phyloP scores from a whole-genome alignment of 306 rosid genomes.

The Comarum palustre region DNA sequence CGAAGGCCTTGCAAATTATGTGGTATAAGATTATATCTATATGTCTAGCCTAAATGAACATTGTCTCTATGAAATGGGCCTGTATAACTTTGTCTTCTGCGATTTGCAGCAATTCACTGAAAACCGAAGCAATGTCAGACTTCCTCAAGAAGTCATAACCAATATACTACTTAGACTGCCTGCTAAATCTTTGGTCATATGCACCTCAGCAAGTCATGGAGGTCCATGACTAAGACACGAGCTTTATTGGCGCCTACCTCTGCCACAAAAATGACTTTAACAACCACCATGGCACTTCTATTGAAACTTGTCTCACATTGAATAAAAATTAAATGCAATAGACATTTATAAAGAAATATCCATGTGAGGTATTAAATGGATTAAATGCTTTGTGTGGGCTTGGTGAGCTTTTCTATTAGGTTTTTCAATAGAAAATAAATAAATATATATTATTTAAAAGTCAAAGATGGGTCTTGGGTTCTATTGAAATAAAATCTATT shows the following conservation, averaged over 20 bases:
- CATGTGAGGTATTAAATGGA: too few relatives aligned
- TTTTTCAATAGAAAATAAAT: too few relatives aligned
- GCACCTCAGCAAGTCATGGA: slow-evolving; percentile 6
- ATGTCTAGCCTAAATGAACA: neutral
- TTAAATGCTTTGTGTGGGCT: too few relatives aligned
- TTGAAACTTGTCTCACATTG: too few relatives aligned
- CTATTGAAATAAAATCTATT: too few relatives aligned
- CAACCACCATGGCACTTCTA: neutral
- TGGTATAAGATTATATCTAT: neutral
- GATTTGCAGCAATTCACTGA: neutral
- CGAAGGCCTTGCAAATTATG: neutral
- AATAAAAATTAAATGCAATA: too few relatives aligned
- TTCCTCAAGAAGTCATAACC: neutral
- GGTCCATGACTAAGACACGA: neutral
- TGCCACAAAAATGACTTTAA: neutral
- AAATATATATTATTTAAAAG: too few relatives aligned
- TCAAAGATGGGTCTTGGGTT: too few relatives aligned
- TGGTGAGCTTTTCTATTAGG: too few relatives aligned
- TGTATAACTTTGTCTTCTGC: neutral
- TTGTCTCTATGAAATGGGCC: neutral
- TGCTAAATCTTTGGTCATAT: neutral
- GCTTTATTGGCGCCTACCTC: neutral
- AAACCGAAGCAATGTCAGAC: neutral
- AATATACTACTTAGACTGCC: neutral
- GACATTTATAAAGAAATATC: too few relatives aligned